Evolutionary conservation across 331 rosid genomes (phyloP).

Genomic region (Acacia concinna): DNA sequence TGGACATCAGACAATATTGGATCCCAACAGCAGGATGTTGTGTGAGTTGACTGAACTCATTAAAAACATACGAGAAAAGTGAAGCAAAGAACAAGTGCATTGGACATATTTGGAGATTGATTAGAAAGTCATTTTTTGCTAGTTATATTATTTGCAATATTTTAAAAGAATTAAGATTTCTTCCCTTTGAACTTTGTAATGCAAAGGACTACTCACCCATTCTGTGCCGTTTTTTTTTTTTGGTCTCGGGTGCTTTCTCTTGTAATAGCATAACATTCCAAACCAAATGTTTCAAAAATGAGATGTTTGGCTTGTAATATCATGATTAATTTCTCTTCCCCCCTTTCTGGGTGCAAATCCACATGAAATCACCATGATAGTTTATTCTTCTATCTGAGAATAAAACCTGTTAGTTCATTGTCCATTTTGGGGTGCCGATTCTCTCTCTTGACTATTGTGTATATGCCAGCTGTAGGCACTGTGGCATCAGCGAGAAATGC

Average conservation of each 20-base stretch:
- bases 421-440: conserved; percentile 14
- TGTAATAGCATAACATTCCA: neutral
- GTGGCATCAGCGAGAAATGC: conserved; percentile 62
- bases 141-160: neutral
- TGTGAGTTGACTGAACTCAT: conserved; percentile 49
- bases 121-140: neutral
- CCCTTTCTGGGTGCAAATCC: neutral
- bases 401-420: conserved; percentile 12
- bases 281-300: neutral
- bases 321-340: neutral
- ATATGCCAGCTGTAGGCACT: conserved; percentile 58
- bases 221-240: neutral
- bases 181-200: neutral
- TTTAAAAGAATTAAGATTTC: neutral
- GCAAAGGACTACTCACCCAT: neutral
- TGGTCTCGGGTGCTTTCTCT: neutral
- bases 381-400: neutral
- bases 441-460: conserved; percentile 12
- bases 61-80: conserved; percentile 5
- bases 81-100: neutral
- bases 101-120: neutral
- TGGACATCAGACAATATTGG: conserved; percentile 52
- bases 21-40: conserved; percentile 62
- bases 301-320: neutral
- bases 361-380: neutral